Evolutionary conservation across 805 yeast species (phyloP).

Genomic region (Cyberlindnera meyerae): DNA sequence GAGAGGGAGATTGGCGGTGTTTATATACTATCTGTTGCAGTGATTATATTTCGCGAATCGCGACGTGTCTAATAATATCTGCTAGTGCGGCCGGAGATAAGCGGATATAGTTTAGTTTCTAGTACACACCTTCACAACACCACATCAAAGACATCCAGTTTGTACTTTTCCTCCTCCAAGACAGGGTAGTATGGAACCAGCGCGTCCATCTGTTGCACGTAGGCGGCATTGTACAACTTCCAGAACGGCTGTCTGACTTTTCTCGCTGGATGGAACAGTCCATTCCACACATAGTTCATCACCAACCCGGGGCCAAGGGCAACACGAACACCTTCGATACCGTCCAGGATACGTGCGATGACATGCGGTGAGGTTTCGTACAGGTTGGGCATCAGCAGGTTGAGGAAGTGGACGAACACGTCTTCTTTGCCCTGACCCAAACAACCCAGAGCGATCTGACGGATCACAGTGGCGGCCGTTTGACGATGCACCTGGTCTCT

Average conservation of each 20-base stretch:
- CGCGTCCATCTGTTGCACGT: constrained; percentile 67
- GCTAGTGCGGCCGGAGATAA: no score
- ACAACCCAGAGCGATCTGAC: constrained; percentile 76
- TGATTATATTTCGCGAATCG: no score
- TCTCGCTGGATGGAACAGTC: constrained; percentile 89
- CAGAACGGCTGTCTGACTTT: constrained; percentile 83
- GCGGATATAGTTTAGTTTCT: no score
- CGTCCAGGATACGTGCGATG: constrained; percentile 73
- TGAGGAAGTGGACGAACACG: constrained; percentile 76
- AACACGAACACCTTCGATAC: constrained; percentile 65
- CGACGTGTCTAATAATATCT: no score
- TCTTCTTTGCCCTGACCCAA: constrained; percentile 73
- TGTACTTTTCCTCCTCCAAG: constrained; percentile 30
- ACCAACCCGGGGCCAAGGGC: constrained; percentile 74
- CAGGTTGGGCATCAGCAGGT: constrained; percentile 80
- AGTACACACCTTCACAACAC: constrained; percentile 13
- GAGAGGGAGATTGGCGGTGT: no score
- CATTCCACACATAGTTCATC: constrained; percentile 77
- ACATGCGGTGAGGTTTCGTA: constrained; percentile 97
- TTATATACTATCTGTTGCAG: no score
- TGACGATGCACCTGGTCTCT: constrained; percentile 92
- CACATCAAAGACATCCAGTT: constrained; percentile 20
- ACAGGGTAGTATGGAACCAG: constrained; percentile 81
- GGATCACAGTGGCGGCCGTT: constrained; percentile 85
- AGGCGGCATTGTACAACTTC: constrained; percentile 74